These are phyloP conservation scores for Juncus effusus DNA, from an alignment of 176 grass and related monocot species.

Conservation along the genomic window DNA sequence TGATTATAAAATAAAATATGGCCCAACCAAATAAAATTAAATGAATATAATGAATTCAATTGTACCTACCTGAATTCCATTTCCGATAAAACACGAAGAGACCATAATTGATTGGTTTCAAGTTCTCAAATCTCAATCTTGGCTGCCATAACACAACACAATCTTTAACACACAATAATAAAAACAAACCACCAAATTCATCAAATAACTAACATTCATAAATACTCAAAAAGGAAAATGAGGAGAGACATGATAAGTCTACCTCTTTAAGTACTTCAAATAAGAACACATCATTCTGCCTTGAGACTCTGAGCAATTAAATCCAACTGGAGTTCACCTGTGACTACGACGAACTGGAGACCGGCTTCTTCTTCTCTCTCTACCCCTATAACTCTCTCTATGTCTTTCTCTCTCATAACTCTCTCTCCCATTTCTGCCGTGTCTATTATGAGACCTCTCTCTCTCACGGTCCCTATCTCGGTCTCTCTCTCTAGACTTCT, in stretches of 20 bases:
- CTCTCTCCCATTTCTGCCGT: conserved; percentile 69
- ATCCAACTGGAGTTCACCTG: conserved; percentile 51
- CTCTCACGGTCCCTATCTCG: conserved; percentile 43
- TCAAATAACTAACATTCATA: conserved; percentile 25
- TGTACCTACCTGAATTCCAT: conserved; percentile 76
- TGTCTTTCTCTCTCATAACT: conserved; percentile 50
- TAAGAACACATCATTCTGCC: conserved; percentile 48
- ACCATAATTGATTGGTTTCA: conserved; percentile 66
- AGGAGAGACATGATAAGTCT: conserved; percentile 48
- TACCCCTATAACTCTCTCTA: conserved; percentile 40
- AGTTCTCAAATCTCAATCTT: conserved; percentile 31
- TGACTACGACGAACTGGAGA: conserved; percentile 66
- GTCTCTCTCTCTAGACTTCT: conserved; percentile 48
- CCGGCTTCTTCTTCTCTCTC: conserved; percentile 61
- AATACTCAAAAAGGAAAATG: conserved; percentile 40
- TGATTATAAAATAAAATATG: too few relatives aligned
- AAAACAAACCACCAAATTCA: conserved; percentile 36
- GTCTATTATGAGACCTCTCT: conserved; percentile 46
- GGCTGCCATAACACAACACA: conserved; percentile 75
- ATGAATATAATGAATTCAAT: conserved; percentile 34
- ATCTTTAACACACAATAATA: conserved; percentile 44
- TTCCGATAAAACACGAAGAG: conserved; percentile 58
- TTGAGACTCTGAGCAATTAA: conserved; percentile 31
- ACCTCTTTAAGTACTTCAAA: conserved; percentile 74
- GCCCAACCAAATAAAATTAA: conserved; percentile 32